Conservation (phyloP, 2,329 filamentous ascomycete species). For the Fusarium sp. region DNA sequence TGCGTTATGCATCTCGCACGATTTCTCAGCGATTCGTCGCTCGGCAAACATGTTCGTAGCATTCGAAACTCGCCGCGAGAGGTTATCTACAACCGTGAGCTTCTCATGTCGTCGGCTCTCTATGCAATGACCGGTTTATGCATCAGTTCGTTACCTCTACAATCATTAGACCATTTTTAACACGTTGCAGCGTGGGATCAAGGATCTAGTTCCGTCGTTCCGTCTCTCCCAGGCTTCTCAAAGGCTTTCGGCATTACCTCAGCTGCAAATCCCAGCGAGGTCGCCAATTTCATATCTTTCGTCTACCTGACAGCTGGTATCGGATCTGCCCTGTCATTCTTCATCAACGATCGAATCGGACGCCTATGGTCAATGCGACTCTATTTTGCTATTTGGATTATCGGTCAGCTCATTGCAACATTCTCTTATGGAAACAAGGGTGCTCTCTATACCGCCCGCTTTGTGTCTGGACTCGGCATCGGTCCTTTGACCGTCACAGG, state of each 20-base stretch:
- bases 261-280: conserved; percentile 17
- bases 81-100: conserved; percentile 15
- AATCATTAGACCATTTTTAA: background rate
- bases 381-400: conserved; percentile 48
- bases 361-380: conserved; percentile 52
- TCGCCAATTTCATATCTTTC: conserved; percentile 28
- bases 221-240: conserved; percentile 27
- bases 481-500: conserved; percentile 51
- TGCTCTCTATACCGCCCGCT: conserved; percentile 48
- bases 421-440: conserved; percentile 39
- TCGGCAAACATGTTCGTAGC: conserved; percentile 12
- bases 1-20: background rate
- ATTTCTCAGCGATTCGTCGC: conserved; percentile 3
- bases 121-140: conserved; percentile 28
- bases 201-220: conserved; percentile 27
- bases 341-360: conserved; percentile 46
- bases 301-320: conserved; percentile 22
- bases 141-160: background rate
- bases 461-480: conserved; percentile 51
- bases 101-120: conserved; percentile 12
- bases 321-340: conserved; percentile 32
- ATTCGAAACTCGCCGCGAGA: conserved; percentile 25
- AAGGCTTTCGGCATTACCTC: conserved; percentile 19
- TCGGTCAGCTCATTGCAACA: conserved; percentile 48
- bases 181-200: conserved; percentile 17